phyloP scores from a whole-genome alignment of 2,329 filamentous ascomycete genomes.

The Sporothrix dimorphospora region DNA sequence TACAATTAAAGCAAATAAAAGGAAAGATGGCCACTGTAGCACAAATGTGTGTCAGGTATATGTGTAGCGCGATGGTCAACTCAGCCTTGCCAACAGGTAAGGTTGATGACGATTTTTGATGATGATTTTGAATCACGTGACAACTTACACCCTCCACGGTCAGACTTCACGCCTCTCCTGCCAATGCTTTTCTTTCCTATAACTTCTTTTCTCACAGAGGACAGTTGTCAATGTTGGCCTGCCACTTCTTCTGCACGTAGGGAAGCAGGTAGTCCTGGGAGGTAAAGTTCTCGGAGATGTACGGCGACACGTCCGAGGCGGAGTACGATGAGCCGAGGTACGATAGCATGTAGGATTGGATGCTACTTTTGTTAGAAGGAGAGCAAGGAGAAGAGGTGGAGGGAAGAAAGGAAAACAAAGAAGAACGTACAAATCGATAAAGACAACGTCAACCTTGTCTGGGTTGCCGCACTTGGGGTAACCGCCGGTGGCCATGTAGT shows the following conservation, averaged over 20 bases:
- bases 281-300: constrained; percentile 46
- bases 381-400: not conserved
- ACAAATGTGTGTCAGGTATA: not conserved
- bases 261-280: constrained; percentile 47
- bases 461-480: constrained; percentile 51
- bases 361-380: constrained; percentile 32
- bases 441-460: constrained; percentile 55
- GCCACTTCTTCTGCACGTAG: constrained; percentile 46
- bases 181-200: not conserved
- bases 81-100: not conserved
- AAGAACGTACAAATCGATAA: constrained; percentile 53
- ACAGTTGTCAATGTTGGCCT: constrained; percentile 34
- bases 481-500: constrained; percentile 53
- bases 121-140: not conserved
- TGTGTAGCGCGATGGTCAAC: not conserved
- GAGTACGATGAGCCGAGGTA: constrained; percentile 45
- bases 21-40: not conserved
- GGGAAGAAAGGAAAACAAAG: not conserved
- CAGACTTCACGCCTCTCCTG: not conserved
- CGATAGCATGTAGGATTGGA: constrained; percentile 44
- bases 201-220: not conserved
- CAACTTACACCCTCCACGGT: not conserved
- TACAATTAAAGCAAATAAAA: not conserved
- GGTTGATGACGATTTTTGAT: not conserved
- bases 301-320: constrained; percentile 43